These are phyloP conservation scores for Kwoniella newhampshirensis DNA, from an alignment of 768 basidiomycete genomes.

Conservation along the genomic window DNA sequence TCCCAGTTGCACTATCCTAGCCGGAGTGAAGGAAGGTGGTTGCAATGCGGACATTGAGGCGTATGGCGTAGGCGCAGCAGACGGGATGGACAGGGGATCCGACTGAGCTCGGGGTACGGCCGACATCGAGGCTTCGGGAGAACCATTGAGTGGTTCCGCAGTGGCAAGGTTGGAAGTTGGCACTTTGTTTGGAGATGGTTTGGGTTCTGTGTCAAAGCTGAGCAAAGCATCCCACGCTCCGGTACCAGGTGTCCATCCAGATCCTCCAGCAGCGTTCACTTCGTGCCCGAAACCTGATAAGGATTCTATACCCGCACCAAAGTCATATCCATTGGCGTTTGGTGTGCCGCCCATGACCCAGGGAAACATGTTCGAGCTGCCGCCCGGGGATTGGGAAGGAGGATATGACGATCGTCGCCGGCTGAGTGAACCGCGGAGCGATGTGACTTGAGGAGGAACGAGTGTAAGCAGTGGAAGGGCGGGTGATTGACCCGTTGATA, in stretches of 20 bases:
- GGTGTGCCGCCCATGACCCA: slow-evolving; percentile 26
- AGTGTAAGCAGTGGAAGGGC: slow-evolving; percentile 18
- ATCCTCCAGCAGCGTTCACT: slow-evolving; percentile 4
- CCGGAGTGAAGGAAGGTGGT: background rate
- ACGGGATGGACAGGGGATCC: slow-evolving; percentile 15
- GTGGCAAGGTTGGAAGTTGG: slow-evolving; percentile 3
- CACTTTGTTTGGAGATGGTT: slow-evolving; percentile 2
- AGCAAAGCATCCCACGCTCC: slow-evolving; percentile 36
- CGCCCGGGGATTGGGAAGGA: slow-evolving; percentile 21
- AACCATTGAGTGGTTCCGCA: background rate
- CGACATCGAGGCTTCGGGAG: background rate
- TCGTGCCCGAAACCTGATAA: slow-evolving; percentile 30
- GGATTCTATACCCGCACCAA: slow-evolving; percentile 9
- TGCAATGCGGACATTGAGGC: background rate
- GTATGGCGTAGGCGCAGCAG: background rate
- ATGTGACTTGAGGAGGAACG: slow-evolving; percentile 18
- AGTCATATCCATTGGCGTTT: slow-evolving; percentile 17
- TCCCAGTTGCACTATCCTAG: slow-evolving; percentile 23
- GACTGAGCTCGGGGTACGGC: slow-evolving; percentile 6
- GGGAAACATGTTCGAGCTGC: slow-evolving; percentile 15
- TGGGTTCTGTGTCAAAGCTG: slow-evolving; percentile 22
- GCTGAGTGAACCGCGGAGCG: slow-evolving; percentile 10
- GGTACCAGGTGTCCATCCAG: slow-evolving; percentile 19
- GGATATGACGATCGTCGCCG: slow-evolving; percentile 40
- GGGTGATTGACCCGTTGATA: background rate